These are phyloP conservation scores for Russula ochroleuca DNA, from an alignment of 768 basidiomycete species.

Conservation along the genomic window DNA sequence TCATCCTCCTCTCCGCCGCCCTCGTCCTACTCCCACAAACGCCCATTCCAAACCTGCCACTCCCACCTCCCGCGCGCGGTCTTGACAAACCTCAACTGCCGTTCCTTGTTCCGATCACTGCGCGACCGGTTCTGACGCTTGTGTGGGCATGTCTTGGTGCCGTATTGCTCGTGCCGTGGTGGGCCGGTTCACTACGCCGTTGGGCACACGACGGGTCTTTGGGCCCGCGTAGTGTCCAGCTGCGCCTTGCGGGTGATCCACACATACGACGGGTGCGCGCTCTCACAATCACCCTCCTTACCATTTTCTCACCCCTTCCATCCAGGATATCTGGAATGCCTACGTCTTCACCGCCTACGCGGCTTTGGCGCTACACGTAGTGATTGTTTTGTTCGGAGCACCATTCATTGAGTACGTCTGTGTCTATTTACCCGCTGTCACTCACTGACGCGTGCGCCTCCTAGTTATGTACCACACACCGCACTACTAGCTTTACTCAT, in stretches of 20 bases:
- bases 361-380: constrained; percentile 45
- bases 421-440: neutral
- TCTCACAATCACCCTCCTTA: neutral
- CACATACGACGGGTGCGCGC: constrained; percentile 38
- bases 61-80: constrained; percentile 20
- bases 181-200: constrained; percentile 60
- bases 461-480: constrained; percentile 47
- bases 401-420: constrained; percentile 52
- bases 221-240: constrained; percentile 43
- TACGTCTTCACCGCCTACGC: constrained; percentile 48
- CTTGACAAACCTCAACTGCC: constrained; percentile 63
- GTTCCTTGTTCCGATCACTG: constrained; percentile 64
- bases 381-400: constrained; percentile 70
- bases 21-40: constrained; percentile 19
- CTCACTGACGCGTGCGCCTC: constrained; percentile 8
- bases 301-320: constrained; percentile 7
- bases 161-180: constrained; percentile 58
- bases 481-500: constrained; percentile 65
- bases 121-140: constrained; percentile 54
- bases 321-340: constrained; percentile 50
- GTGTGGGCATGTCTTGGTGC: constrained; percentile 54
- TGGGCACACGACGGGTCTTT: constrained; percentile 51
- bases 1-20: constrained; percentile 16
- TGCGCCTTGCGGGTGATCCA: constrained; percentile 37
- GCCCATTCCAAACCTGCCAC: constrained; percentile 12